Conservation (phyloP, 2,329 filamentous ascomycete genomes). For the Alternaria consortialis region DNA sequence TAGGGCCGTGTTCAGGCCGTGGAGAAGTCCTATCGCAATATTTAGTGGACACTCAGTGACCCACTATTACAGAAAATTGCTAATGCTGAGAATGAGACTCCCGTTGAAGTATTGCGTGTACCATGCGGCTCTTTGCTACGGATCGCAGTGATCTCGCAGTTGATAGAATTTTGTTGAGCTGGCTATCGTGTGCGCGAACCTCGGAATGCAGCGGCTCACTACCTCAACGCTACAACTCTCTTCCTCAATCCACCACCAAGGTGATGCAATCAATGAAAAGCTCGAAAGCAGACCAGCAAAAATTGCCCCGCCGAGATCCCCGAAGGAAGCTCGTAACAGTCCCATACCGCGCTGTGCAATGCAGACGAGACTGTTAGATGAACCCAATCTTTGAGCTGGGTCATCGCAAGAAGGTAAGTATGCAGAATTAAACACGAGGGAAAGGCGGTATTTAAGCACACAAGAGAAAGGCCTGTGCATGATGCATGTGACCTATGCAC, state of each 20-base stretch:
- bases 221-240: slow-evolving; percentile 16
- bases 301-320: slow-evolving; percentile 47
- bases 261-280: slow-evolving; percentile 52
- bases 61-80: background rate
- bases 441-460: slow-evolving; percentile 2
- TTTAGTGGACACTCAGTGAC: background rate
- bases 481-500: background rate
- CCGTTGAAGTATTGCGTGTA: background rate
- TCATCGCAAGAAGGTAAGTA: slow-evolving; percentile 49
- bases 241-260: slow-evolving; percentile 50
- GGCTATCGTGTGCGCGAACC: too few relatives aligned
- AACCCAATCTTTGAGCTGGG: slow-evolving; percentile 45
- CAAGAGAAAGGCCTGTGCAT: background rate
- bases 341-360: slow-evolving; percentile 52
- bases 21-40: background rate
- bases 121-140: background rate
- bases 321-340: slow-evolving; percentile 47
- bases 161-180: too few relatives aligned
- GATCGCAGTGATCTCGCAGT: too few relatives aligned
- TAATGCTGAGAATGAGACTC: background rate
- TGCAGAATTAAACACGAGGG: slow-evolving; percentile 1
- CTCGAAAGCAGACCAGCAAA: slow-evolving; percentile 35
- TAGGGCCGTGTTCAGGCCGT: background rate
- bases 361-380: slow-evolving; percentile 45
- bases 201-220: too few relatives aligned